Conservation (phyloP, 139 green algal species). For the Desmodesmus armatus region DNA sequence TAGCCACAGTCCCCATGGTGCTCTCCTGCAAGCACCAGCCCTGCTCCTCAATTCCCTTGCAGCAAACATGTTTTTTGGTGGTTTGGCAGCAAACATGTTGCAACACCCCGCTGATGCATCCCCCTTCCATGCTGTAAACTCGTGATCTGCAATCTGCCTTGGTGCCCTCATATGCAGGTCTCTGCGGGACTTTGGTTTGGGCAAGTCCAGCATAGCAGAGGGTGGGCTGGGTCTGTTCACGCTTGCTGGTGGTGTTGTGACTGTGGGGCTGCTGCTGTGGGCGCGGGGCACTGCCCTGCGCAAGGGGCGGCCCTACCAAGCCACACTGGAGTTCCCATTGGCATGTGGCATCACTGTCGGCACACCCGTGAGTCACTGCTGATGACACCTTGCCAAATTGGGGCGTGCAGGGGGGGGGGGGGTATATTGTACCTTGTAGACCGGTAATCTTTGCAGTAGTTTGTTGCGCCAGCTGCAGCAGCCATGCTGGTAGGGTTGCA, state of each 20-base stretch:
- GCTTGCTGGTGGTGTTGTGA: conserved; percentile 66
- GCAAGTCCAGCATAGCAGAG: conserved; percentile 78
- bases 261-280: conserved; percentile 56
- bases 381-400: too few species aligned
- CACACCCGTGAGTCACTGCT: conserved; percentile 80
- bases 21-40: neutral
- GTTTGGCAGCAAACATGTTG: neutral
- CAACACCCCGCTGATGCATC: neutral
- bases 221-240: conserved; percentile 90
- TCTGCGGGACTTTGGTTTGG: conserved; percentile 89
- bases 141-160: neutral
- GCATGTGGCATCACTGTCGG: conserved; percentile 96
- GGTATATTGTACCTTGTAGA: too few species aligned
- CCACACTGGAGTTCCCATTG: conserved; percentile 90
- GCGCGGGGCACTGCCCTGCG: conserved; percentile 54
- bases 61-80: neutral
- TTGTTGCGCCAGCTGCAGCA: too few species aligned
- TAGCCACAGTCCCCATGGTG: neutral
- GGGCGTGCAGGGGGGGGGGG: too few species aligned
- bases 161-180: conserved; percentile 61
- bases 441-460: too few species aligned
- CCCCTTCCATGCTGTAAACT: neutral
- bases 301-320: conserved; percentile 71
- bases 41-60: neutral
- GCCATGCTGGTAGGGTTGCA: too few species aligned